Percentiles rank a stretch among this genome's conserved stretches.
These are phyloP conservation scores for Calonectria honghensis DNA, from an alignment of 2,329 filamentous ascomycete genomes.

Conservation along the genomic window DNA sequence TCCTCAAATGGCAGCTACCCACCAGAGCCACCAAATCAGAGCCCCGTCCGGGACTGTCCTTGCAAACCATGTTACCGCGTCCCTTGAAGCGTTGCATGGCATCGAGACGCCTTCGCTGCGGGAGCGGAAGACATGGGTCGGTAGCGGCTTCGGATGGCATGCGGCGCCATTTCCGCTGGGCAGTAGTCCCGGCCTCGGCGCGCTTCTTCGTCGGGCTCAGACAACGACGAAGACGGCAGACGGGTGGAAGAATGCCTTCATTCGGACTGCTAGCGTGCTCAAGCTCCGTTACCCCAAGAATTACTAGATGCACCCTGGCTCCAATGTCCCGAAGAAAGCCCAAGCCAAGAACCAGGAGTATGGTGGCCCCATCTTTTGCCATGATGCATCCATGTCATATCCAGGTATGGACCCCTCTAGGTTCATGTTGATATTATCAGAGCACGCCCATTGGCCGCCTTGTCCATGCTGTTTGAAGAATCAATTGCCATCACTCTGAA, in stretches of 20 bases:
- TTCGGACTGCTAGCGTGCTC: slow-evolving; percentile 10
- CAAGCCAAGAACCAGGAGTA: slow-evolving; percentile 28
- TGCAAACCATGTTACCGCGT: slow-evolving; percentile 23
- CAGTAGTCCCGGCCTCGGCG: slow-evolving; percentile 40
- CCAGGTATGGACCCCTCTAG: slow-evolving; percentile 43
- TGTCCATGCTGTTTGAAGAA: slow-evolving; percentile 55
- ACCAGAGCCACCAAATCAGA: slow-evolving; percentile 49
- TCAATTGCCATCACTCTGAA: slow-evolving; percentile 55
- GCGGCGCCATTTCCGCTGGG: slow-evolving; percentile 20
- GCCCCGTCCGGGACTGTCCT: slow-evolving; percentile 42
- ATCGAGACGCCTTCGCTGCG: slow-evolving; percentile 13
- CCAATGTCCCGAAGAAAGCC: slow-evolving; percentile 27
- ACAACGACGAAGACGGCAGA: slow-evolving; percentile 23
- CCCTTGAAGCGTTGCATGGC: background rate
- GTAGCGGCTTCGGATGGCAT: slow-evolving; percentile 21
- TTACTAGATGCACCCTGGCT: slow-evolving; percentile 33
- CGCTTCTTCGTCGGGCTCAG: slow-evolving; percentile 31
- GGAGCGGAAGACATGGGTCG: slow-evolving; percentile 35
- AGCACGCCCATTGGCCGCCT: slow-evolving; percentile 52
- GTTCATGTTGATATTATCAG: slow-evolving; percentile 50
- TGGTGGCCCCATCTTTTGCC: slow-evolving; percentile 47
- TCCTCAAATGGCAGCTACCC: slow-evolving; percentile 40
- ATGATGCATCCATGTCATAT: slow-evolving; percentile 42
- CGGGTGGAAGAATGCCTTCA: slow-evolving; percentile 25
- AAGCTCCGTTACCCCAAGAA: slow-evolving; percentile 33